Conservation (phyloP, 257 asterid genomes). For the Misopates orontium region DNA sequence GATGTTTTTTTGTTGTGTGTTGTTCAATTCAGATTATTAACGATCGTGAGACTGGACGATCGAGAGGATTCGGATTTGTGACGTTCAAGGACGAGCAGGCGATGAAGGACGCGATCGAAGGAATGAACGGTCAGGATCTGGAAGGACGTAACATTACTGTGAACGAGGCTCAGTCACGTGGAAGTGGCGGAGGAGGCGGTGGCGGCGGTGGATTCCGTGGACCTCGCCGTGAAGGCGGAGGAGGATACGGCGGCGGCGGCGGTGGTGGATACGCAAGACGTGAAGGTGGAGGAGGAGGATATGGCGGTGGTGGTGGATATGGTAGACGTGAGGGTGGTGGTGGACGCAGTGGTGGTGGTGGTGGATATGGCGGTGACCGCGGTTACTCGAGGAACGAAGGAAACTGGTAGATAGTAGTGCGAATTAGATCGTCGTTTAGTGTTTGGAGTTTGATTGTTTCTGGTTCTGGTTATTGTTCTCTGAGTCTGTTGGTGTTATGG, state of each 20-base stretch:
- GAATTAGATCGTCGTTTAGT: background rate
- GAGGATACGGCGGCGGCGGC: background rate
- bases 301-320: constrained; percentile 15
- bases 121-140: constrained; percentile 13
- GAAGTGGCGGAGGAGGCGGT: constrained; percentile 1
- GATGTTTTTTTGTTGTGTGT: background rate
- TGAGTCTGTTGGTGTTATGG: too few relatives aligned
- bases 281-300: background rate
- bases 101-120: constrained; percentile 43
- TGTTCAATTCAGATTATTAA: constrained; percentile 52
- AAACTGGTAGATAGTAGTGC: constrained; percentile 3
- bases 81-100: constrained; percentile 77
- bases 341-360: constrained; percentile 23
- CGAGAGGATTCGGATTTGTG: constrained; percentile 94
- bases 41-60: constrained; percentile 93
- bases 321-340: constrained; percentile 15
- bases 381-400: constrained; percentile 31
- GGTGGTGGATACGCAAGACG: background rate
- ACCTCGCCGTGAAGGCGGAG: background rate
- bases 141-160: constrained; percentile 20
- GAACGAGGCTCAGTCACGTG: constrained; percentile 24
- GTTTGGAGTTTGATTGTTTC: constrained; percentile 13
- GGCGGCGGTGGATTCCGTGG: background rate
- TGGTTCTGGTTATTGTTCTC: constrained; percentile 14
- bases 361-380: constrained; percentile 30